A percentile compares a stretch with the other conserved stretches of the same genome.
phyloP scores from a whole-genome alignment of 306 rosid genomes.

The Gastrolobium villosum region DNA sequence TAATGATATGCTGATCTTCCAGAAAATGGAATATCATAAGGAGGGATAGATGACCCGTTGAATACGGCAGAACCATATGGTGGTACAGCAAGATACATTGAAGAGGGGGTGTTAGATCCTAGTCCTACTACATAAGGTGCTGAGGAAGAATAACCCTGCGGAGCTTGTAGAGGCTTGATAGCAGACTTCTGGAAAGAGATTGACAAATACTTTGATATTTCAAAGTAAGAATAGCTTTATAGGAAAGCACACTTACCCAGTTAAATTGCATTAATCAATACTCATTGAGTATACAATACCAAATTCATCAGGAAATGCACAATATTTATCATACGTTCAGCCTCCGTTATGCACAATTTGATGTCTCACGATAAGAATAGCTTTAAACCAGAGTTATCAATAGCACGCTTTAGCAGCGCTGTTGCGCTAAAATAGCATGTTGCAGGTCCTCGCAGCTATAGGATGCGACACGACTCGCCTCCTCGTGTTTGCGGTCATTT shows the following conservation, averaged over 20 bases:
- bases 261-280: background rate
- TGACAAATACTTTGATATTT: background rate
- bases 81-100: slow-evolving; percentile 77
- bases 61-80: slow-evolving; percentile 63
- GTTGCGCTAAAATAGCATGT: no score
- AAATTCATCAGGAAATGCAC: no score
- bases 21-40: slow-evolving; percentile 73
- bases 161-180: slow-evolving; percentile 71
- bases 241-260: background rate
- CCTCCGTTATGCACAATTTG: no score
- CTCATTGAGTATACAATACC: background rate
- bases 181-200: slow-evolving; percentile 65
- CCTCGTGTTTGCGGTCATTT: no score
- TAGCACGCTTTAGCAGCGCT: no score
- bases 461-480: no score
- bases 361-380: no score
- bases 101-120: slow-evolving; percentile 69
- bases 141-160: slow-evolving; percentile 64
- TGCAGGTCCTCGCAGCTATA: no score
- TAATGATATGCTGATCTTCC: slow-evolving; percentile 82
- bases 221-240: background rate
- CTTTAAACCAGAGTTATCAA: no score
- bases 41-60: slow-evolving; percentile 11
- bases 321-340: no score
- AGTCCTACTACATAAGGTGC: slow-evolving; percentile 63